Evolutionary conservation across 441 rosid genomes (phyloP).

Genomic region (Raphanus hybrid): DNA sequence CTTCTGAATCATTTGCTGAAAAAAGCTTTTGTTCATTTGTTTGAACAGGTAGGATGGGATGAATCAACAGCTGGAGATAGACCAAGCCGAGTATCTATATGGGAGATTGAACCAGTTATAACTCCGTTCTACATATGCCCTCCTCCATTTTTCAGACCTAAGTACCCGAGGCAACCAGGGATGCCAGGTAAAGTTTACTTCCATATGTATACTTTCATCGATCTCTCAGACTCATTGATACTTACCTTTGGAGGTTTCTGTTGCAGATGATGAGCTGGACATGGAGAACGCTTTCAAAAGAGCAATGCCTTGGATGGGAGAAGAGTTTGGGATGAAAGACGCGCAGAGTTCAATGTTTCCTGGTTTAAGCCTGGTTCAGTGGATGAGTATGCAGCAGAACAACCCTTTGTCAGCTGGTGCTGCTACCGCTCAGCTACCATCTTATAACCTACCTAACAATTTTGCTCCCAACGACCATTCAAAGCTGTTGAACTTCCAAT

Average conservation of each 20-base stretch:
- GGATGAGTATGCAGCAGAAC: conserved; percentile 75
- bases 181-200: conserved; percentile 63
- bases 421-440: conserved; percentile 59
- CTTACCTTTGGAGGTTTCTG: not conserved
- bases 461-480: conserved; percentile 67
- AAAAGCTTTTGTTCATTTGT: not conserved
- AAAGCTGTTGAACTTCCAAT: conserved; percentile 74
- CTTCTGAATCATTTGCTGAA: conserved; percentile 21
- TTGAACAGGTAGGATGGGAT: conserved; percentile 90
- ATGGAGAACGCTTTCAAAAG: conserved; percentile 45
- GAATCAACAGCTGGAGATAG: conserved; percentile 94
- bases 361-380: conserved; percentile 45
- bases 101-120: conserved; percentile 92
- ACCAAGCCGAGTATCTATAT: conserved; percentile 83
- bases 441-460: conserved; percentile 57
- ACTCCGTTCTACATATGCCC: conserved; percentile 96
- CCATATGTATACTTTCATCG: not conserved
- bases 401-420: conserved; percentile 46
- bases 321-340: conserved; percentile 43
- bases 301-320: conserved; percentile 50
- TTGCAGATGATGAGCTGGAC: conserved; percentile 44
- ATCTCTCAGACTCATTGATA: not conserved
- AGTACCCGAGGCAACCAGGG: conserved; percentile 86
- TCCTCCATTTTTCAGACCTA: conserved; percentile 94
- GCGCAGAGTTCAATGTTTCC: conserved; percentile 43